Percentiles rank a stretch among this genome's conserved stretches.
Conservation (phyloP, 495 filamentous ascomycete species). For the Hypoxylon trugodes region DNA sequence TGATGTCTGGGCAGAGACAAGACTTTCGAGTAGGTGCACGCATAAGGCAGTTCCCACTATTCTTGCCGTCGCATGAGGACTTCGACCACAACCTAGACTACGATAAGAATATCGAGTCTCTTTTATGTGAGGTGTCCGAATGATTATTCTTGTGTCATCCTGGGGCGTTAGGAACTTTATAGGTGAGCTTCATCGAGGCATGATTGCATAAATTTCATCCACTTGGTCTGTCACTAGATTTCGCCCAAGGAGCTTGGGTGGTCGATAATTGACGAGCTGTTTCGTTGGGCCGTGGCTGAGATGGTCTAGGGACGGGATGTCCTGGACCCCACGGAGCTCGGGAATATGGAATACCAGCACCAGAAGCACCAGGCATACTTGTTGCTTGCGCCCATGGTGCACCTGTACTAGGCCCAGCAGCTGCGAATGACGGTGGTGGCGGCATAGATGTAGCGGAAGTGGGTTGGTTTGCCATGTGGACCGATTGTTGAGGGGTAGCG, state of each 20-base stretch:
- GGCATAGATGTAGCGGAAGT: constrained; percentile 38
- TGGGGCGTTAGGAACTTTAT: no score
- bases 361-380: constrained; percentile 40
- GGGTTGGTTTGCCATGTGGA: constrained; percentile 69
- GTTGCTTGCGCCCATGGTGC: constrained; percentile 53
- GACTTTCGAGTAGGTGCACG: no score
- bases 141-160: no score
- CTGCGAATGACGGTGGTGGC: constrained; percentile 18
- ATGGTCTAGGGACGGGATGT: constrained; percentile 28
- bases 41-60: no score
- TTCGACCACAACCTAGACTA: no score
- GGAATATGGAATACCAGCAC: constrained; percentile 47
- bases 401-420: constrained; percentile 40
- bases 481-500: constrained; percentile 49
- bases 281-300: constrained; percentile 20
- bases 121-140: no score
- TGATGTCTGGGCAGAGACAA: no score
- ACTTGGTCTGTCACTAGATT: constrained; percentile 40
- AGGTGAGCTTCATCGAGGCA: neutral
- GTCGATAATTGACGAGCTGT: constrained; percentile 23
- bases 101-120: no score
- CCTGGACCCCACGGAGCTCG: constrained; percentile 34
- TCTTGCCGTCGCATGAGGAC: no score
- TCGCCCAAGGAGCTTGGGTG: constrained; percentile 40
- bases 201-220: constrained; percentile 1